phyloP scores from a whole-genome alignment of 257 asterid genomes.

The Nicotiana undulata region DNA sequence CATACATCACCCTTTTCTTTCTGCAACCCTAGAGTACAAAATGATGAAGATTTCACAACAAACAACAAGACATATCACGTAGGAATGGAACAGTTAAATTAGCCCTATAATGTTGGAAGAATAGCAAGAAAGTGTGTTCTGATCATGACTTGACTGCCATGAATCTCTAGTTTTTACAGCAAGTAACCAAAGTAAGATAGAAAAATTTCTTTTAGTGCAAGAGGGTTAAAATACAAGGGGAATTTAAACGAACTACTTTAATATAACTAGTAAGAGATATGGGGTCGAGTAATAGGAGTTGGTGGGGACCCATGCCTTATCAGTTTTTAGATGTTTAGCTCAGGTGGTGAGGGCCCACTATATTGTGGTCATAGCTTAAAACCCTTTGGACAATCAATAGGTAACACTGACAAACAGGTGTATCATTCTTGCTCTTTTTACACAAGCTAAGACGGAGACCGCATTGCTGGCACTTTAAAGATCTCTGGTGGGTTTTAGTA shows the following conservation, averaged over 20 bases:
- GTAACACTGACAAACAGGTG: slow-evolving; percentile 19
- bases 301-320: slow-evolving; percentile 76
- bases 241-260: background rate
- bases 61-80: background rate
- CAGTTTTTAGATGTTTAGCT: slow-evolving; percentile 60
- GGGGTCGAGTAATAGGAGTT: slow-evolving; percentile 42
- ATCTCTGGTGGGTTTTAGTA: slow-evolving; percentile 60
- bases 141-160: background rate
- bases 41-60: background rate
- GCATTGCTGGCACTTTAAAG: slow-evolving; percentile 63
- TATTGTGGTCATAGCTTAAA: slow-evolving; percentile 36
- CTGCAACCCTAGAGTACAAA: background rate
- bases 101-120: background rate
- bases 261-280: slow-evolving; percentile 11
- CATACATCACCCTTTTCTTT: background rate
- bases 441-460: background rate
- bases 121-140: background rate
- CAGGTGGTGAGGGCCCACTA: slow-evolving; percentile 58
- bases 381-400: background rate
- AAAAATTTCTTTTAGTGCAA: background rate
- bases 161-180: background rate
- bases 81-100: background rate
- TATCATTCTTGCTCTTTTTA: slow-evolving; percentile 22
- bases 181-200: background rate
- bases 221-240: background rate